These are phyloP conservation scores for Fusarium sp. DNA, from an alignment of 2,329 filamentous ascomycete genomes.

Conservation along the genomic window DNA sequence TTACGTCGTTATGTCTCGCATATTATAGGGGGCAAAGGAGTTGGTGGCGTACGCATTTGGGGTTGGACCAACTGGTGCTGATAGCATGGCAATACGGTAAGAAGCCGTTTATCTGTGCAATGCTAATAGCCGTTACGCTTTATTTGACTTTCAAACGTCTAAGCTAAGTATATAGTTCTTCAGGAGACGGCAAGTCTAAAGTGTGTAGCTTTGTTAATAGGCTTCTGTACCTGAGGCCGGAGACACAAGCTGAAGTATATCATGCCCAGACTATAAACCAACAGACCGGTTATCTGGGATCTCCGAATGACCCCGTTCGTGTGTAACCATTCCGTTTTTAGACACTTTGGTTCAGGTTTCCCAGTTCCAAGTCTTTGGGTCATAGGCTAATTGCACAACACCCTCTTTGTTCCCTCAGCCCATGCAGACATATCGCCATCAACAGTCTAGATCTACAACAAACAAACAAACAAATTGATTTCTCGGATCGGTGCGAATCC, in stretches of 20 bases:
- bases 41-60: conserved; percentile 11
- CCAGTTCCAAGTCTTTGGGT: background rate
- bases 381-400: background rate
- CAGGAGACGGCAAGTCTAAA: background rate
- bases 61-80: background rate
- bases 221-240: background rate
- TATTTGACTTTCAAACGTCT: background rate
- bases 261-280: background rate
- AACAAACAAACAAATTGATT: background rate
- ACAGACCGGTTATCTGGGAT: background rate
- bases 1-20: background rate
- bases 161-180: background rate
- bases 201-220: background rate
- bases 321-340: background rate
- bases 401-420: background rate
- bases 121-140: too few relatives aligned
- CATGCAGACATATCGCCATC: background rate
- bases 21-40: background rate
- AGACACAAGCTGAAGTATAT: background rate
- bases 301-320: background rate
- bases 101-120: background rate
- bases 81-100: background rate
- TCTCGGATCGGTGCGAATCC: background rate
- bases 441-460: background rate
- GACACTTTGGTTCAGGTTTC: background rate